Conservation (phyloP, 768 basidiomycete genomes). For the Cantharellus anzutake region DNA sequence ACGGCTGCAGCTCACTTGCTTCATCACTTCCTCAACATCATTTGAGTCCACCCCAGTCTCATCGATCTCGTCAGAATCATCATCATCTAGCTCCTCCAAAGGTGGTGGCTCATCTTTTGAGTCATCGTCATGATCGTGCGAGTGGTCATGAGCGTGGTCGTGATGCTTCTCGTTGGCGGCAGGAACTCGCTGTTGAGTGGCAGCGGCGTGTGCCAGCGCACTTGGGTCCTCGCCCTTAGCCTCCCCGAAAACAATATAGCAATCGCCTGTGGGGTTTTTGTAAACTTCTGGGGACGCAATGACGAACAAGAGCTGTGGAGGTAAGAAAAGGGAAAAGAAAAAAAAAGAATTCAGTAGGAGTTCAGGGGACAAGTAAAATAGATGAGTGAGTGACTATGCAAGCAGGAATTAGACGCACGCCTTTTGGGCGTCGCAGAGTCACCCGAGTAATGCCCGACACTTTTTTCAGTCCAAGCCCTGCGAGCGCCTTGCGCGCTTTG, state of each 20-base stretch:
- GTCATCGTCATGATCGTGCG: constrained; percentile 28
- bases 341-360: background rate
- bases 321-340: background rate
- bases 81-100: constrained; percentile 37
- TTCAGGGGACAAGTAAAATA: background rate
- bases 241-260: constrained; percentile 98
- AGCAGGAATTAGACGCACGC: constrained; percentile 30
- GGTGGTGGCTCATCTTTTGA: constrained; percentile 64
- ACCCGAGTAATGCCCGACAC: constrained; percentile 89
- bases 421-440: constrained; percentile 86
- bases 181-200: constrained; percentile 50
- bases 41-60: constrained; percentile 82
- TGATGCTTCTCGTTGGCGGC: constrained; percentile 23
- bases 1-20: constrained; percentile 46
- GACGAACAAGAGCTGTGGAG: constrained; percentile 63
- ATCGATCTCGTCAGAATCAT: constrained; percentile 66
- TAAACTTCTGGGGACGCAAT: constrained; percentile 89
- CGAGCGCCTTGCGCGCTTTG: constrained; percentile 86
- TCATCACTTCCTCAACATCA: constrained; percentile 90
- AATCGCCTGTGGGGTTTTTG: constrained; percentile 94
- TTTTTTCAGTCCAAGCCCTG: constrained; percentile 80
- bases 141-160: background rate
- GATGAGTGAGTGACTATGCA: background rate
- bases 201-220: constrained; percentile 52
- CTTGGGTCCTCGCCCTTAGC: constrained; percentile 90